Percentiles rank a stretch among this genome's conserved stretches.
These are phyloP conservation scores for Phytophthora cactorum DNA, from an alignment of 352 stramenopile genomes.

Conservation along the genomic window DNA sequence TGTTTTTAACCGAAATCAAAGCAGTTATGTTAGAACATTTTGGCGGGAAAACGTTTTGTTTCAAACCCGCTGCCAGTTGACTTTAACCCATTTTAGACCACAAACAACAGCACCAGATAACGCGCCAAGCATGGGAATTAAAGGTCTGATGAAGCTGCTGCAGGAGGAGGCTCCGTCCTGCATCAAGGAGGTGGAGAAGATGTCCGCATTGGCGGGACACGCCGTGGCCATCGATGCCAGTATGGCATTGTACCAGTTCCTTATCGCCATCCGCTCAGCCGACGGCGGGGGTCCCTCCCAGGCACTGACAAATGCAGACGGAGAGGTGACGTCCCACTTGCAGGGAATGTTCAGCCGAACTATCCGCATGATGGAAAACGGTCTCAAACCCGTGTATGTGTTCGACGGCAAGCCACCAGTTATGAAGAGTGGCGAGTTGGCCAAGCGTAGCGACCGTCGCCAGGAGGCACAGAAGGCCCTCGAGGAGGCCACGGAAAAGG, in stretches of 20 bases:
- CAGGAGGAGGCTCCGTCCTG: constrained; percentile 97
- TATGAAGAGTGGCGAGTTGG: constrained; percentile 97
- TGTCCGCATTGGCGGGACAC: constrained; percentile 94
- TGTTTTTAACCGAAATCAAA: neutral
- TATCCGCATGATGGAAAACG: constrained; percentile 98
- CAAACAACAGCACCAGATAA: neutral
- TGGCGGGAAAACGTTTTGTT: constrained; percentile 1
- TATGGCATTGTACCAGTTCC: constrained; percentile 99
- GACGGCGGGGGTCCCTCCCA: constrained; percentile 87
- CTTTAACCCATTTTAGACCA: neutral
- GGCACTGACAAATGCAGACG: constrained; percentile 98
- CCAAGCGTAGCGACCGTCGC: constrained; percentile 93
- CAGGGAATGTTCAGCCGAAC: constrained; percentile 99
- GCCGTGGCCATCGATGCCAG: constrained; percentile 98
- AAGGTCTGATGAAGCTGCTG: constrained; percentile 98
- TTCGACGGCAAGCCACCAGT: constrained; percentile 99
- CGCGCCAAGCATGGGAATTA: constrained; percentile 95
- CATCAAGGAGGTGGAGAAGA: constrained; percentile 95
- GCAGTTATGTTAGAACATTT: neutral
- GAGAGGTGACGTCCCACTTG: constrained; percentile 94
- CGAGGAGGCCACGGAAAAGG: constrained; percentile 87
- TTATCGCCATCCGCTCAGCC: constrained; percentile 91
- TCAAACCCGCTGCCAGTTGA: neutral
- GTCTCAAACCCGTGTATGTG: constrained; percentile 98
- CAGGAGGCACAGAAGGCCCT: constrained; percentile 86